These are phyloP conservation scores for Globisporangium barbulae DNA, from an alignment of 352 stramenopile genomes.

Conservation along the genomic window DNA sequence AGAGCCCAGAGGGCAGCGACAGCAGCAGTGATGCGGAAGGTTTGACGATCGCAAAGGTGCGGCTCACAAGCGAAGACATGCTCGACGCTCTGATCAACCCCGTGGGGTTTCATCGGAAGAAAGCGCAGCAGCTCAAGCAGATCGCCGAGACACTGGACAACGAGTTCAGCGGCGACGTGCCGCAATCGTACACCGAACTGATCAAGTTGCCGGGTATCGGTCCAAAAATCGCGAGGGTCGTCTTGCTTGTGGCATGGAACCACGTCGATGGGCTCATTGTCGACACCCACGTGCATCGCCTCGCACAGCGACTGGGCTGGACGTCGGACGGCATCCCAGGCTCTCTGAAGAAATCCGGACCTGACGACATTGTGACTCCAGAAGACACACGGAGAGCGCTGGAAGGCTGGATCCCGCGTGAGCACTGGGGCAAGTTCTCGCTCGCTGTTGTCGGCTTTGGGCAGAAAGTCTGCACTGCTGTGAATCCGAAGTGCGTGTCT, in stretches of 20 bases:
- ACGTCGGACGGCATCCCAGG: conserved; percentile 17
- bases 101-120: conserved; percentile 73
- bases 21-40: conserved; percentile 26
- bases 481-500: conserved; percentile 45
- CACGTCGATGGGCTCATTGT: conserved; percentile 68
- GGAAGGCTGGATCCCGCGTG: conserved; percentile 59
- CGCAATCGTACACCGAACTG: conserved; percentile 37
- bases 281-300: conserved; percentile 76
- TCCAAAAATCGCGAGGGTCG: conserved; percentile 71
- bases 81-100: conserved; percentile 54
- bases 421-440: conserved; percentile 60
- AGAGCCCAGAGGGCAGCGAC: not conserved
- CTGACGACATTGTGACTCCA: conserved; percentile 10
- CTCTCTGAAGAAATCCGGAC: not conserved
- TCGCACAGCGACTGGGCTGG: conserved; percentile 63
- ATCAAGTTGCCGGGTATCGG: conserved; percentile 57
- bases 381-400: conserved; percentile 55
- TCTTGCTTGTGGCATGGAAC: conserved; percentile 59
- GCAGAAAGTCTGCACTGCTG: conserved; percentile 55
- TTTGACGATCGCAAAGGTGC: conserved; percentile 47
- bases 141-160: conserved; percentile 39
- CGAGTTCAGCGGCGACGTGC: conserved; percentile 46
- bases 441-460: conserved; percentile 73
- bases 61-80: conserved; percentile 22
- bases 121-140: conserved; percentile 59